Conservation (phyloP, 1,284 basidiomycete species). For the Schizophyllum commune region DNA sequence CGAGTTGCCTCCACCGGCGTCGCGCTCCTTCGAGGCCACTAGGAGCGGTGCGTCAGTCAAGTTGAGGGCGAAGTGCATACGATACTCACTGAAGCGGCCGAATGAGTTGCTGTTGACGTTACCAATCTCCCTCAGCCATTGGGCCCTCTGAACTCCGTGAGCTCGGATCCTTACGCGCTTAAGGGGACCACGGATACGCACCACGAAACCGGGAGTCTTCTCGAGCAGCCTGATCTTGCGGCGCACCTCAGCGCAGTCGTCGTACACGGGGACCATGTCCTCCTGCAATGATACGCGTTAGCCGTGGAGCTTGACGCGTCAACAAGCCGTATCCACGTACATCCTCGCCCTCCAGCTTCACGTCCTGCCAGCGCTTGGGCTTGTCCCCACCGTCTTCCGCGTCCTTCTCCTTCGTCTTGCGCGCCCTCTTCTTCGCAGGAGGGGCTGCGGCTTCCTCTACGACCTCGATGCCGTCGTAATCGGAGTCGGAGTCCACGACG, state of each 20-base stretch:
- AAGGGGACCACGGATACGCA: slow-evolving; percentile 10
- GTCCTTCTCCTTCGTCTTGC: slow-evolving; percentile 4
- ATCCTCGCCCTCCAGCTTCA: slow-evolving; percentile 19
- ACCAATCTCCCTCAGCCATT: slow-evolving; percentile 39
- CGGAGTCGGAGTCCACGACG: slow-evolving; percentile 11
- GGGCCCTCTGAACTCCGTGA: slow-evolving; percentile 26
- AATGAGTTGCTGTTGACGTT: slow-evolving; percentile 40
- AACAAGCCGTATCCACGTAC: slow-evolving; percentile 8
- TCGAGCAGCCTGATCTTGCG: slow-evolving; percentile 36
- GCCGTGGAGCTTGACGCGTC: slow-evolving; percentile 8
- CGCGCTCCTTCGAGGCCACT: slow-evolving; percentile 36
- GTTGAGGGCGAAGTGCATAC: neutral
- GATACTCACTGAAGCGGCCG: slow-evolving; percentile 34
- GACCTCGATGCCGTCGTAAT: neutral
- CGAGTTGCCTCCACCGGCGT: slow-evolving; percentile 33
- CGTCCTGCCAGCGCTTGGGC: slow-evolving; percentile 18
- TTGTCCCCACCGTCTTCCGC: slow-evolving; percentile 8
- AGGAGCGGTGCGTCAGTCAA: neutral
- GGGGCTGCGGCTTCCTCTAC: slow-evolving; percentile 5
- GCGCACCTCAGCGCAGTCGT: slow-evolving; percentile 40
- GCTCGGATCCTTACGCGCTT: neutral
- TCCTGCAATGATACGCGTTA: slow-evolving; percentile 22
- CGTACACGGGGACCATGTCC: slow-evolving; percentile 21
- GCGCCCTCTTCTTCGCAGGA: slow-evolving; percentile 15
- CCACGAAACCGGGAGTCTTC: slow-evolving; percentile 37